Conservation (phyloP, 2,329 filamentous ascomycete genomes). For the Zelopaecilomyces penicillatus region DNA sequence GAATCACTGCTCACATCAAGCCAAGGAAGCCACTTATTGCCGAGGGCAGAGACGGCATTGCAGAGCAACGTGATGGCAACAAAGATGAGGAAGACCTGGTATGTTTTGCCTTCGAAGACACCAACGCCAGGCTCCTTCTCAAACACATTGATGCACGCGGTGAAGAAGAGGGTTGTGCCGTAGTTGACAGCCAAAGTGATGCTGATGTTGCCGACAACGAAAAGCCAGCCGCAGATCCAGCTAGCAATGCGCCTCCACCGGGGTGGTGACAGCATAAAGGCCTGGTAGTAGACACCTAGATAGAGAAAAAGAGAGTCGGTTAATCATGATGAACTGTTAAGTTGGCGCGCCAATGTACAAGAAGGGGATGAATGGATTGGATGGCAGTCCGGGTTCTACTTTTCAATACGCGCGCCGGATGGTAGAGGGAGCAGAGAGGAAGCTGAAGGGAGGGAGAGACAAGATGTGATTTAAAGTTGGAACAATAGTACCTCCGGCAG, state of each 20-base stretch:
- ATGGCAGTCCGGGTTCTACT: too few relatives aligned
- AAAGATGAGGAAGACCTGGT: constrained; percentile 66
- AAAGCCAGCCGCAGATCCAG: constrained; percentile 69
- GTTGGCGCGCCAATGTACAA: not conserved
- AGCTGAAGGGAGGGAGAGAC: not conserved
- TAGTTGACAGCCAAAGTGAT: constrained; percentile 81
- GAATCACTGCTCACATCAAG: constrained; percentile 52
- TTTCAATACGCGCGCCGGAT: not conserved
- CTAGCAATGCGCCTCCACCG: constrained; percentile 54
- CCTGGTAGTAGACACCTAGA: constrained; percentile 62
- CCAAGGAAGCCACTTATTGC: constrained; percentile 57
- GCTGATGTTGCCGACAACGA: constrained; percentile 71
- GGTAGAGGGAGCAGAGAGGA: not conserved
- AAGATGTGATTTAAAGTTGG: not conserved
- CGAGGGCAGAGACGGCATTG: constrained; percentile 57
- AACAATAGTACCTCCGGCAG: constrained; percentile 49
- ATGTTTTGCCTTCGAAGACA: constrained; percentile 41
- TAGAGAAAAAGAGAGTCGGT: constrained; percentile 7
- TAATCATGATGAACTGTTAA: constrained; percentile 10
- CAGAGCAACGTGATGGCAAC: constrained; percentile 57
- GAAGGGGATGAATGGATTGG: not conserved
- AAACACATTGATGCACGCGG: constrained; percentile 49
- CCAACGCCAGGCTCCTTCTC: constrained; percentile 33
- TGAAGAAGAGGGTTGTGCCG: constrained; percentile 59
- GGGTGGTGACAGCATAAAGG: constrained; percentile 61